These are phyloP conservation scores for Nannochloropsis oceanica DNA, from an alignment of 108 stramenopile genomes.

Conservation along the genomic window DNA sequence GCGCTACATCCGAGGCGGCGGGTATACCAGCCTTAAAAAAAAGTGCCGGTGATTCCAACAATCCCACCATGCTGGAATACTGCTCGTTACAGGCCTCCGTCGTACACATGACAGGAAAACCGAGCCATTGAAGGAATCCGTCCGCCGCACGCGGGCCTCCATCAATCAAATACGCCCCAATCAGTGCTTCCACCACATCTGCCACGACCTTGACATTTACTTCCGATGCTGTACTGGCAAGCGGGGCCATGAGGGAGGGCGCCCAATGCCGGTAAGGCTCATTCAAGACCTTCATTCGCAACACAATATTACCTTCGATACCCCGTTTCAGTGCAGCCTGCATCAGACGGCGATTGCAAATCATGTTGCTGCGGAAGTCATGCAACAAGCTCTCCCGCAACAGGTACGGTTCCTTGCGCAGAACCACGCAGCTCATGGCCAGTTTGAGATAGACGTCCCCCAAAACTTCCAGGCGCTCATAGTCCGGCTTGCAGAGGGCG, in stretches of 20 bases:
- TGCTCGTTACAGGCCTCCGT: not conserved
- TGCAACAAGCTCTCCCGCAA: not conserved
- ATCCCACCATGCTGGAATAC: not conserved
- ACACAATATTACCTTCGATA: not conserved
- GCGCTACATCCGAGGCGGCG: not conserved
- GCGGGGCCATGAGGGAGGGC: constrained; percentile 25
- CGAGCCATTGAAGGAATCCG: not conserved
- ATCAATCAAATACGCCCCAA: constrained; percentile 2
- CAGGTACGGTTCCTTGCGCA: not conserved
- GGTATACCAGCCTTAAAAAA: not conserved
- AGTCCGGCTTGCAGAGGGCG: not conserved
- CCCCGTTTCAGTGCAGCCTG: not conserved
- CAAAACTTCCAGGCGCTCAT: not conserved
- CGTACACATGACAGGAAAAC: not conserved
- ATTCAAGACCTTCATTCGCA: not conserved
- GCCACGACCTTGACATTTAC: constrained; percentile 24
- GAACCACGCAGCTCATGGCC: not conserved
- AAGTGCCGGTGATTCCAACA: not conserved
- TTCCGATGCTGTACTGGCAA: constrained; percentile 5
- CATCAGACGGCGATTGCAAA: not conserved
- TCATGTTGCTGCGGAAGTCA: not conserved
- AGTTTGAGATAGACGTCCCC: not conserved
- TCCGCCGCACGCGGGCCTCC: not conserved
- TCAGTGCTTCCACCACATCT: constrained; percentile 27
- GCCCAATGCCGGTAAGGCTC: constrained; percentile 12